phyloP scores from a whole-genome alignment of 768 basidiomycete genomes.

The Boletellus sp. region DNA sequence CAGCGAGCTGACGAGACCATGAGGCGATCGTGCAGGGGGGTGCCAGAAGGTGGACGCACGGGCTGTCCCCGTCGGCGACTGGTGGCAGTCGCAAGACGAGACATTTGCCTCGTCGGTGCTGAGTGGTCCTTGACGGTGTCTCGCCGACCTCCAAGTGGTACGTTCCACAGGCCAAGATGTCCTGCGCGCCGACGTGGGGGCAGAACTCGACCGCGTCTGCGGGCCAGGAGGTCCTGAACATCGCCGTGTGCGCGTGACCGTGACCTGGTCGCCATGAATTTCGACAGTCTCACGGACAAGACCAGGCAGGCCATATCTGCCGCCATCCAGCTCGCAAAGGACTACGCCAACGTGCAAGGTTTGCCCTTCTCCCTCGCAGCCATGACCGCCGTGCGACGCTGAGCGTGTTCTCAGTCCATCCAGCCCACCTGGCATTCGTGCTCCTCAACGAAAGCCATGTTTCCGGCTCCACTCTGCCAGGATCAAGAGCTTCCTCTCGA shows the following conservation, averaged over 20 bases:
- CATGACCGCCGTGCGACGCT: background rate
- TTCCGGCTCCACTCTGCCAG: conserved; percentile 35
- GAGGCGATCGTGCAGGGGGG: background rate
- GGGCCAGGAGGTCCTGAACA: conserved; percentile 69
- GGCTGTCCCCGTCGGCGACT: conserved; percentile 23
- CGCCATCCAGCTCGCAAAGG: conserved; percentile 78
- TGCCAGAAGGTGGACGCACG: conserved; percentile 32
- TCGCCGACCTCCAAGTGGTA: conserved; percentile 65
- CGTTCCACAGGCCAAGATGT: conserved; percentile 85
- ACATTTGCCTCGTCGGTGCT: conserved; percentile 66
- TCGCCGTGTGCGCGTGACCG: conserved; percentile 1
- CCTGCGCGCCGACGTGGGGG: conserved; percentile 53
- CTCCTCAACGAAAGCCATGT: conserved; percentile 66
- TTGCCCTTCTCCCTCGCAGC: conserved; percentile 7
- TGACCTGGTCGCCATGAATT: conserved; percentile 35
- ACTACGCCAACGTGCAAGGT: conserved; percentile 82
- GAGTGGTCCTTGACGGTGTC: conserved; percentile 16
- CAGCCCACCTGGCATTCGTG: conserved; percentile 77
- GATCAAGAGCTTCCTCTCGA: conserved; percentile 30
- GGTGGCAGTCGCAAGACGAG: conserved; percentile 54
- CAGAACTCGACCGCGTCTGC: conserved; percentile 93
- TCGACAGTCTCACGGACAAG: conserved; percentile 81
- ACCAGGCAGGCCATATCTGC: conserved; percentile 64
- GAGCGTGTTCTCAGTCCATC: conserved; percentile 52
- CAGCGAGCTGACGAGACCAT: conserved; percentile 40